Evolutionary conservation across 495 filamentous ascomycete species (phyloP), one percentile per base, ranked within the genome.

Genomic region (Hypomontagnella submonticulosa): DNA sequence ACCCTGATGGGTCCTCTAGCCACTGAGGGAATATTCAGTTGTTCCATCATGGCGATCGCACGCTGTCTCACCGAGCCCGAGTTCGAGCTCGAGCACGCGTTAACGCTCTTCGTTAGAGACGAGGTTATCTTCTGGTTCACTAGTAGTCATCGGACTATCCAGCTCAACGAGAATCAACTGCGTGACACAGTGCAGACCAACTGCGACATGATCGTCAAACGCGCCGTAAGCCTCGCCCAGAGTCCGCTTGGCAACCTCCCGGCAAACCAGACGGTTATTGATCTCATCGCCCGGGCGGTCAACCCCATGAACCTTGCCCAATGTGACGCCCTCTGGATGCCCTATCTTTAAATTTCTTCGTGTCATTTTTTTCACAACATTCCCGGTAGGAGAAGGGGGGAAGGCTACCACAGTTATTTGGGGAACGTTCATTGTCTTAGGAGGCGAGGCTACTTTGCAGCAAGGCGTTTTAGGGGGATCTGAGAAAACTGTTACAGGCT

Each of bases 71-170:
- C 92, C n/a, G 93, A 97, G 70, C 91, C 92, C 27, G 91, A 91
- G 64, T 84, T 89, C 66, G 92, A 97, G 74, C 83, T 99, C 10
- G 96, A 97, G 65, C 91, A 95, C 75, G 92, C 95, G 62, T 84
- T 99, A 16, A 90, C 89, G 56, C 85, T 99, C 64, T 98, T 97
- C 72, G 93, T 99, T 54, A 85, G 94, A 18, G 96, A 99, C 68
- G 96, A 99, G 76, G 96, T 98, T 88, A 92, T 93, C 70, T 97
- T 93, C 78, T 98, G 95, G 95, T 92, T 91, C 67, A 97, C 92
- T 7, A 87, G 85, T 55, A 88, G 90, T 54, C 91, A 96, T 72
- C 87, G 92, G 20, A 63, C 71, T 0, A 66, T 73, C 3, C 77
- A 73, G 11, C 81, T 92, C 48, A 83, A 82, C 18, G 90, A 93